These are phyloP conservation scores for Piper betle DNA, from an alignment of 164 flowering plant species.

Conservation along the genomic window DNA sequence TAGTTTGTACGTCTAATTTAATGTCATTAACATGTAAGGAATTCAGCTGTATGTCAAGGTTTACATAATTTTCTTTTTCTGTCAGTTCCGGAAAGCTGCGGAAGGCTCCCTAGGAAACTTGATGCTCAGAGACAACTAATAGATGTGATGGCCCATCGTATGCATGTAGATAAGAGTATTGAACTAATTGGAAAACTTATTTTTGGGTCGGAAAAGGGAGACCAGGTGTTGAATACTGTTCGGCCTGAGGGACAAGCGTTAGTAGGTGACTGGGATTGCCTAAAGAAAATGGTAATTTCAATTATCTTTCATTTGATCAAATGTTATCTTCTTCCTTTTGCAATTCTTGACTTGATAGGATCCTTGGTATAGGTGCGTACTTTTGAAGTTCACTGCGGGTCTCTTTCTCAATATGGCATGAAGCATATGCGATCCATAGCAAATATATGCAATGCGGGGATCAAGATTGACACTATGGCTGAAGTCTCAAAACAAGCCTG, in stretches of 20 bases:
- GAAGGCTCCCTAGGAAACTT: slow-evolving; percentile 54
- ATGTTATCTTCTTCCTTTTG: neutral
- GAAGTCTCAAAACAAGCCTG: slow-evolving; percentile 79
- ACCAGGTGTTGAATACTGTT: slow-evolving; percentile 39
- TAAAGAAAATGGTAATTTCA: slow-evolving; percentile 51
- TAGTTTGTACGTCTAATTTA: neutral
- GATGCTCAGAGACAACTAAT: slow-evolving; percentile 54
- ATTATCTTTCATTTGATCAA: neutral
- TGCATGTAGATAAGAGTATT: slow-evolving; percentile 55
- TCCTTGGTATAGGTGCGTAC: slow-evolving; percentile 54
- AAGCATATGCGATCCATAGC: slow-evolving; percentile 82
- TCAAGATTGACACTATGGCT: slow-evolving; percentile 40
- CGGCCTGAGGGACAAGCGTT: slow-evolving; percentile 64
- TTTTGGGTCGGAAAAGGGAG: slow-evolving; percentile 53
- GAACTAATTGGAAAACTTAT: slow-evolving; percentile 56
- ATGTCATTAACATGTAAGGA: neutral
- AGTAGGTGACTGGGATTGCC: slow-evolving; percentile 86
- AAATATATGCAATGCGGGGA: slow-evolving; percentile 82
- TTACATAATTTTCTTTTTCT: neutral
- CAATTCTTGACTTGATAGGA: neutral
- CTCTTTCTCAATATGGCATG: slow-evolving; percentile 81
- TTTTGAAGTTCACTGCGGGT: slow-evolving; percentile 75
- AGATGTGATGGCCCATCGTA: slow-evolving; percentile 63
- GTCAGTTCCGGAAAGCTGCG: slow-evolving; percentile 58
- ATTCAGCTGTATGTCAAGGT: no score